A percentile compares a stretch with the other conserved stretches of the same genome.
Evolutionary conservation across 1,284 basidiomycete genomes (phyloP).

Genomic region (Apiotrichum gamsii): DNA sequence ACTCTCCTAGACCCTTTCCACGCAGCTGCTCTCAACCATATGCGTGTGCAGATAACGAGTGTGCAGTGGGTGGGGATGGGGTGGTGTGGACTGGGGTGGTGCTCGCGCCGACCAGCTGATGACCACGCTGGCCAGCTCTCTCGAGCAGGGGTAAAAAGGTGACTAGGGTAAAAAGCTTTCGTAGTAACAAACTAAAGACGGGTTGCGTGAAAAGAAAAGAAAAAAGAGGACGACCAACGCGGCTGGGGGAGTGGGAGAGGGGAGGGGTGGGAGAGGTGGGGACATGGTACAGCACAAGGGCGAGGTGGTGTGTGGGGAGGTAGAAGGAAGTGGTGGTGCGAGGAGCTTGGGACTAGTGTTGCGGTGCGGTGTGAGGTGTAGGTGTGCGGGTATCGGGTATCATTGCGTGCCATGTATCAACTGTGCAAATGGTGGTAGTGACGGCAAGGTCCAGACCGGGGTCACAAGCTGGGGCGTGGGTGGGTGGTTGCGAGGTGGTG

Average conservation of each 20-base stretch:
- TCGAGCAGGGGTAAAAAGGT: too few species aligned
- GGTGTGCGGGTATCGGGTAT: slow-evolving; percentile 10
- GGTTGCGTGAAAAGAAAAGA: not conserved
- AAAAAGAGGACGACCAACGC: not conserved
- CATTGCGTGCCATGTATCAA: slow-evolving; percentile 7
- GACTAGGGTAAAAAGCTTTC: too few species aligned
- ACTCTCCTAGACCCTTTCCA: not conserved
- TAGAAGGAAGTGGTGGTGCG: not conserved
- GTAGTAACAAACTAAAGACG: not conserved
- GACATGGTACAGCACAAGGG: not conserved
- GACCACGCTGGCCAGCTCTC: too few species aligned
- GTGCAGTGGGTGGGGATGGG: too few species aligned
- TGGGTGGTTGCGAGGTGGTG: too few species aligned
- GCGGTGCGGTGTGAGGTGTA: not conserved
- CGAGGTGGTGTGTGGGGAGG: not conserved
- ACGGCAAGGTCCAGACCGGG: not conserved
- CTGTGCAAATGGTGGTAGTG: slow-evolving; percentile 9
- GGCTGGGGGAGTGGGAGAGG: not conserved
- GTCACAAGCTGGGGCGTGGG: too few species aligned
- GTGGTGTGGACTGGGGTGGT: too few species aligned
- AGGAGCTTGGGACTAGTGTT: too few species aligned
- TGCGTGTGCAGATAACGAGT: too few species aligned
- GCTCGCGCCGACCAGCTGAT: too few species aligned
- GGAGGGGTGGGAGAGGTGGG: not conserved
- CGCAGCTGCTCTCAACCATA: not conserved